Conservation (phyloP, 306 rosid genomes). For the Canavalia gladiata region DNA sequence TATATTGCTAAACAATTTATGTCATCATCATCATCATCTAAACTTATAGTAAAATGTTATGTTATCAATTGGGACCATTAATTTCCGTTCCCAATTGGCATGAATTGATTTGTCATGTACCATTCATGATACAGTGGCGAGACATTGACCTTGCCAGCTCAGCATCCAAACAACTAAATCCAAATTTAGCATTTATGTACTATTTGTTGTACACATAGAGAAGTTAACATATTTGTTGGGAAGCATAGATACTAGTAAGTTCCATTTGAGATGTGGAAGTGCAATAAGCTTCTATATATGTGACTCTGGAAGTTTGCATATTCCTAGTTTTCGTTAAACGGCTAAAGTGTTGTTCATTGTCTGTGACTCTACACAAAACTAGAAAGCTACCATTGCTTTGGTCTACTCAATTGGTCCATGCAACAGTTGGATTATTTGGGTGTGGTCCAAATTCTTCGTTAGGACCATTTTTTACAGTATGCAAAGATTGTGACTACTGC, state of each 20-base stretch:
- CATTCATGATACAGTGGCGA: slow-evolving; percentile 3
- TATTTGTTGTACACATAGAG: background rate
- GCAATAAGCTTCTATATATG: background rate
- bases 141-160: slow-evolving; percentile 47
- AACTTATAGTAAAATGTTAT: background rate
- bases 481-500: slow-evolving; percentile 49
- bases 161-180: slow-evolving; percentile 43
- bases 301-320: slow-evolving; percentile 8
- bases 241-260: slow-evolving; percentile 12
- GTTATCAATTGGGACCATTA: slow-evolving; percentile 59
- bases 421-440: slow-evolving; percentile 45
- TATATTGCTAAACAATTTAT: background rate
- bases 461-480: slow-evolving; percentile 59
- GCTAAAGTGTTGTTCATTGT: slow-evolving; percentile 18
- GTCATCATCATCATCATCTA: background rate
- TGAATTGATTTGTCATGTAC: slow-evolving; percentile 49
- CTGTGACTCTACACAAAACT: slow-evolving; percentile 15
- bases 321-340: slow-evolving; percentile 25
- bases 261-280: background rate
- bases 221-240: slow-evolving; percentile 40
- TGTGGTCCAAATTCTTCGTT: slow-evolving; percentile 50
- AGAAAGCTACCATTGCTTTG: slow-evolving; percentile 32
- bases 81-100: slow-evolving; percentile 35
- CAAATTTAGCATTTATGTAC: slow-evolving; percentile 22
- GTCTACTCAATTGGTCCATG: slow-evolving; percentile 50